Evolutionary conservation across 1,284 basidiomycete genomes (phyloP).

Genomic region (Wallemia ichthyophaga): DNA sequence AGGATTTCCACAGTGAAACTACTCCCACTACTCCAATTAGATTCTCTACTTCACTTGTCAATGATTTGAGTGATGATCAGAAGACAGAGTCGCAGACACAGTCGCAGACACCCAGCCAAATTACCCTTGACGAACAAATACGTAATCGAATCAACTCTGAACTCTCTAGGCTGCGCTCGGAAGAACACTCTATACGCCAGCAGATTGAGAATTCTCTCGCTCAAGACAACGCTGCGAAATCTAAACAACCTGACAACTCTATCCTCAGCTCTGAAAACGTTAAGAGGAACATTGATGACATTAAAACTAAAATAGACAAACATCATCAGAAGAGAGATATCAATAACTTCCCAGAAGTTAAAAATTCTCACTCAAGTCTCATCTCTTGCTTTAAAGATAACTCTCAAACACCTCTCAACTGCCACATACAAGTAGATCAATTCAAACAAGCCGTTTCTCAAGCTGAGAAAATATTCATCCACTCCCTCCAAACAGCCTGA

Average conservation of each 20-base stretch:
- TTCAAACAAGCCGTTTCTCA: background rate
- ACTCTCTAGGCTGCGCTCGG: background rate
- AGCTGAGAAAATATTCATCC: background rate
- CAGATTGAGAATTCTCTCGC: background rate
- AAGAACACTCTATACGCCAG: background rate
- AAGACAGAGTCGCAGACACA: background rate
- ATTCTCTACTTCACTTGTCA: too few species aligned
- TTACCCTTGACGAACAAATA: background rate
- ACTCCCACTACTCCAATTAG: too few species aligned
- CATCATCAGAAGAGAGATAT: background rate
- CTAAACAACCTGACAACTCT: background rate
- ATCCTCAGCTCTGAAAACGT: background rate
- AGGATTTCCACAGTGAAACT: background rate
- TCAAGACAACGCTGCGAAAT: background rate
- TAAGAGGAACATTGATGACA: background rate
- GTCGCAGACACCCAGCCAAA: background rate
- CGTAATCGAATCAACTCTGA: background rate
- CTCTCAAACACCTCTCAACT: background rate
- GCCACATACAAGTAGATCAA: background rate
- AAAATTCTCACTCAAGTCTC: background rate
- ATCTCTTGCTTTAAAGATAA: background rate
- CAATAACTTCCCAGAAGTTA: background rate
- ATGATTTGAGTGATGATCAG: background rate
- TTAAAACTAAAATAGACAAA: background rate
- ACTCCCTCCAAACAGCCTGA: background rate